phyloP scores from a whole-genome alignment of 106 monocot species.

The Dendrobium huoshanense region DNA sequence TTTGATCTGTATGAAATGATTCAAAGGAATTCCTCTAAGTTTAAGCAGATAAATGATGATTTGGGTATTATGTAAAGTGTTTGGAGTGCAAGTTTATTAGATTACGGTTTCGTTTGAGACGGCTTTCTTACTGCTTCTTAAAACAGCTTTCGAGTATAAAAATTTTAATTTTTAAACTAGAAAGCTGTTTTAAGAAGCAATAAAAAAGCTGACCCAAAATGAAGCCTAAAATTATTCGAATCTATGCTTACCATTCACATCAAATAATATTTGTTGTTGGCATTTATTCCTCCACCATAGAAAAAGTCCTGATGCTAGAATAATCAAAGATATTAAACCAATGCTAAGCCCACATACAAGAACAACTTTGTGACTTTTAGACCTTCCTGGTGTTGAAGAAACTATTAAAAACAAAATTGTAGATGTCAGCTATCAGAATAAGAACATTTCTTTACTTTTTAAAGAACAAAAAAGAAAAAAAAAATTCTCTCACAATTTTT shows the following conservation, averaged over 20 bases:
- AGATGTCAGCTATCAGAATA: not conserved
- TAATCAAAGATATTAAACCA: conserved; percentile 15
- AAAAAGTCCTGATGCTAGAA: conserved; percentile 14
- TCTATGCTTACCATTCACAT: conserved; percentile 27
- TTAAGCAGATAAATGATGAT: too few relatives aligned
- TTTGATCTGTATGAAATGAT: conserved; percentile 24
- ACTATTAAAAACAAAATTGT: conserved; percentile 2
- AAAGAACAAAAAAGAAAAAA: not conserved
- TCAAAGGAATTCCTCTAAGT: not conserved
- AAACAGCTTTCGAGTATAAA: too few relatives aligned
- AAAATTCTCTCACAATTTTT: not conserved
- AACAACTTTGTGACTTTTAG: conserved; percentile 22
- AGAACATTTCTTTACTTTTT: not conserved
- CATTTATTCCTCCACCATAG: conserved; percentile 33
- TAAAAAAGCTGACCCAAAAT: too few relatives aligned
- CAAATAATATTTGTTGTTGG: conserved; percentile 32
- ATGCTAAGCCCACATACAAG: conserved; percentile 28
- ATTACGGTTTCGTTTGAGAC: not conserved
- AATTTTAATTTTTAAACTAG: too few relatives aligned
- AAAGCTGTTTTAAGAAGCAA: too few relatives aligned
- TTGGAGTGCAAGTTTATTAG: not conserved
- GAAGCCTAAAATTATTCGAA: not conserved
- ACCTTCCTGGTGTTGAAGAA: conserved; percentile 16
- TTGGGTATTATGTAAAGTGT: not conserved
- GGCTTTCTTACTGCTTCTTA: too few relatives aligned